phyloP scores from a whole-genome alignment of 371 early-diverging fungal genomes.

The Parasitella parasitica region DNA sequence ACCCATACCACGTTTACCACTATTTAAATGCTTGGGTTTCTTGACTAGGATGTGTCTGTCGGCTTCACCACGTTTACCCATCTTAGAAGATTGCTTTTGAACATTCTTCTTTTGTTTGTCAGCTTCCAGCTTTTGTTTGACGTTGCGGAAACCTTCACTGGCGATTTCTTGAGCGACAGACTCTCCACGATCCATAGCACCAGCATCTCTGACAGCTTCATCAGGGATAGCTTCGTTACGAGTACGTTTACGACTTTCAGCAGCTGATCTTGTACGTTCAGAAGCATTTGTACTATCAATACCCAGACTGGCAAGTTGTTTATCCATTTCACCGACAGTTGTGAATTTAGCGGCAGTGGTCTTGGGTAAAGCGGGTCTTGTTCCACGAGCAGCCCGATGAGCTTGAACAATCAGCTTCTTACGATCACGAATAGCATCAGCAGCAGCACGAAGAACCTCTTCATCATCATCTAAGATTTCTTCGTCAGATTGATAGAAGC shows the following conservation, averaged over 20 bases:
- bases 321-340: conserved; percentile 59
- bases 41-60: conserved; percentile 88
- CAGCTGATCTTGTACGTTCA: conserved; percentile 53
- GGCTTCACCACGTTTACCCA: conserved; percentile 90
- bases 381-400: conserved; percentile 71
- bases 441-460: conserved; percentile 74
- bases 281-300: conserved; percentile 53
- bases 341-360: conserved; percentile 48
- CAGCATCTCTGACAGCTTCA: conserved; percentile 58
- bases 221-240: conserved; percentile 71
- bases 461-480: conserved; percentile 76
- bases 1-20: conserved; percentile 88
- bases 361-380: conserved; percentile 63
- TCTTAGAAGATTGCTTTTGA: conserved; percentile 71
- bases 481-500: conserved; percentile 88
- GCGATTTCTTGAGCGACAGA: conserved; percentile 61
- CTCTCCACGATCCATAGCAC: conserved; percentile 54
- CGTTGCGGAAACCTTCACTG: conserved; percentile 77
- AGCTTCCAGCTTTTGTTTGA: conserved; percentile 67
- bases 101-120: conserved; percentile 74
- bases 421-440: conserved; percentile 81
- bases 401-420: conserved; percentile 80
- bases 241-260: conserved; percentile 65
- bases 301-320: conserved; percentile 62
- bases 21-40: conserved; percentile 97